phyloP scores from a whole-genome alignment of 768 basidiomycete genomes.

The Podaxis sp. region DNA sequence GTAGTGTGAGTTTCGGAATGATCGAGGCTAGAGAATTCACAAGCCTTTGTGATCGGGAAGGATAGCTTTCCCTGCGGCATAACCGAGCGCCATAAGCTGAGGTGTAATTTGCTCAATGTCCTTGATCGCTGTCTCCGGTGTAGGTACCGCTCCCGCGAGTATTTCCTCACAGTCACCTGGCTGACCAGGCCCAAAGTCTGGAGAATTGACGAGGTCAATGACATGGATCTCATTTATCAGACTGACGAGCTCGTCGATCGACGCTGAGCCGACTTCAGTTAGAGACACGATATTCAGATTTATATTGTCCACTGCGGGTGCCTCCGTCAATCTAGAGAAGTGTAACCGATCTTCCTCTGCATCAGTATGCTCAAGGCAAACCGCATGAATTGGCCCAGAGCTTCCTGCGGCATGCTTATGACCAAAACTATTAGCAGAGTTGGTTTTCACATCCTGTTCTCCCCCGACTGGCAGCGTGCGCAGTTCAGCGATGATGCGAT shows the following conservation, averaged over 20 bases:
- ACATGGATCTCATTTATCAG: conserved; percentile 62
- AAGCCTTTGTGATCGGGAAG: conserved; percentile 65
- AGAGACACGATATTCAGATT: conserved; percentile 18
- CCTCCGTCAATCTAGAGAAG: conserved; percentile 45
- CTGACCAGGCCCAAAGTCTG: conserved; percentile 72
- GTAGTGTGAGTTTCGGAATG: neutral
- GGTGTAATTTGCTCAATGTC: conserved; percentile 75
- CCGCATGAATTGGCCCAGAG: conserved; percentile 67
- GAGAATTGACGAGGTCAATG: conserved; percentile 56
- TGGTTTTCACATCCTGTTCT: conserved; percentile 25
- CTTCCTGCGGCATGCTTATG: conserved; percentile 6
- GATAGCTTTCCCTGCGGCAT: conserved; percentile 66
- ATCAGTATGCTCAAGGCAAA: conserved; percentile 67
- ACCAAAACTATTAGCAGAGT: conserved; percentile 18
- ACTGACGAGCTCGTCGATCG: conserved; percentile 48
- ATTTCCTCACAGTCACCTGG: conserved; percentile 68
- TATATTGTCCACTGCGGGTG: conserved; percentile 16
- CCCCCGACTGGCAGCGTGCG: conserved; percentile 54
- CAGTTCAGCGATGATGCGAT: conserved; percentile 71
- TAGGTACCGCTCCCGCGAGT: conserved; percentile 75
- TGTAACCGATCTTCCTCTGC: conserved; percentile 59
- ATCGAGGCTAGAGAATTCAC: neutral
- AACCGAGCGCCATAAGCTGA: conserved; percentile 75
- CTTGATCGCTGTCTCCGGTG: conserved; percentile 65
- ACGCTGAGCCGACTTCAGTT: conserved; percentile 44